phyloP scores from a whole-genome alignment of 2,329 filamentous ascomycete genomes.

The Lachnellula arida region DNA sequence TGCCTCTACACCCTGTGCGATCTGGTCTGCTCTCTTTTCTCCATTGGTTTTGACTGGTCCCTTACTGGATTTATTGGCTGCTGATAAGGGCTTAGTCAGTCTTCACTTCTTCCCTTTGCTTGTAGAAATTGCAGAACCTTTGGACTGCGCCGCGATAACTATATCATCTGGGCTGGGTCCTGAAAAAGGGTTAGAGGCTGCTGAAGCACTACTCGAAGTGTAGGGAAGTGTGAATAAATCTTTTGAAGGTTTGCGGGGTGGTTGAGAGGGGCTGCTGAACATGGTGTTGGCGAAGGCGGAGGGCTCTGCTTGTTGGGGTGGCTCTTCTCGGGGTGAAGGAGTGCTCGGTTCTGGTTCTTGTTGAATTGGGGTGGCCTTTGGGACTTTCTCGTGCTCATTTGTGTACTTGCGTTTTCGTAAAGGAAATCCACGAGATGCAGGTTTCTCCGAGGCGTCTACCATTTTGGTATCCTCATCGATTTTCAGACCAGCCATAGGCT shows the following conservation, averaged over 20 bases:
- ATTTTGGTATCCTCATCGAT: slow-evolving; percentile 3
- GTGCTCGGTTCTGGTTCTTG: slow-evolving; percentile 6
- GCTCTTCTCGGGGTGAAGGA: slow-evolving; percentile 12
- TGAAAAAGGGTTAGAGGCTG: slow-evolving; percentile 62
- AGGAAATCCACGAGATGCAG: slow-evolving; percentile 23
- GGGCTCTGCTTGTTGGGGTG: slow-evolving; percentile 28
- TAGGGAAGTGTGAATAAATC: slow-evolving; percentile 38
- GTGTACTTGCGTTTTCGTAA: slow-evolving; percentile 31
- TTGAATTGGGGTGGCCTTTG: slow-evolving; percentile 12
- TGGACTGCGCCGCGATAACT: slow-evolving; percentile 80
- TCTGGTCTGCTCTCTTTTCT: slow-evolving; percentile 38
- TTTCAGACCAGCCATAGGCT: slow-evolving; percentile 24
- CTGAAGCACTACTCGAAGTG: slow-evolving; percentile 31
- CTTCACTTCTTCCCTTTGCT: slow-evolving; percentile 23
- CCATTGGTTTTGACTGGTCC: slow-evolving; percentile 35
- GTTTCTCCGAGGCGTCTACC: slow-evolving; percentile 5
- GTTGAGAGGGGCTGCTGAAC: slow-evolving; percentile 34
- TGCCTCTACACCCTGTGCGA: slow-evolving; percentile 43
- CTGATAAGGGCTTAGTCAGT: slow-evolving; percentile 38
- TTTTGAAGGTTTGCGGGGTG: slow-evolving; percentile 12
- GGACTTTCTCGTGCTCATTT: slow-evolving; percentile 28
- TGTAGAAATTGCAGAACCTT: slow-evolving; percentile 60
- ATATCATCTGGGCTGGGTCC: slow-evolving; percentile 89
- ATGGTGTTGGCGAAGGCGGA: slow-evolving; percentile 39
- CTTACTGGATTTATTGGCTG: slow-evolving; percentile 37